These are phyloP conservation scores for Cystofilobasidium ferigula DNA, from an alignment of 768 basidiomycete genomes.

Conservation along the genomic window DNA sequence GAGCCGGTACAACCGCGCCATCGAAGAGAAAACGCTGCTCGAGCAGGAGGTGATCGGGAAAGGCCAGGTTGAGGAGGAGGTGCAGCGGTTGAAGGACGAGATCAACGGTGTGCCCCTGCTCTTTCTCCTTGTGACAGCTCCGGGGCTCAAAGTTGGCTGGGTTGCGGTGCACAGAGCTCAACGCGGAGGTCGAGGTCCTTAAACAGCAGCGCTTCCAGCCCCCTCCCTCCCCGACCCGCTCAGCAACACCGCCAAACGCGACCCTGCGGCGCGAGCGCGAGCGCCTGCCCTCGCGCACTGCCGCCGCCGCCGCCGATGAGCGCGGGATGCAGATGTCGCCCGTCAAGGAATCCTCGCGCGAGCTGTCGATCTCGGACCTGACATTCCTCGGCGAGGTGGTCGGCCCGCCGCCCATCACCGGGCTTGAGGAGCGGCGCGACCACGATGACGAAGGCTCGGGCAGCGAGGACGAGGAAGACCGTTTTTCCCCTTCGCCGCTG, in stretches of 20 bases:
- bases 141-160: too few species aligned
- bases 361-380: slow-evolving; percentile 25
- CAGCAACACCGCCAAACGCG: slow-evolving; percentile 31
- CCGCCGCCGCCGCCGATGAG: slow-evolving; percentile 6
- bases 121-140: background rate
- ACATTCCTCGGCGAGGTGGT: background rate
- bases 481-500: background rate
- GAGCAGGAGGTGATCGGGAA: slow-evolving; percentile 92
- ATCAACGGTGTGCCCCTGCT: slow-evolving; percentile 55
- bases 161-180: slow-evolving; percentile 51
- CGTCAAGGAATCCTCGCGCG: slow-evolving; percentile 46
- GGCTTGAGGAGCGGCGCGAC: background rate
- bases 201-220: slow-evolving; percentile 52
- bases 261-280: slow-evolving; percentile 19
- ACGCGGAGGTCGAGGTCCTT: slow-evolving; percentile 69
- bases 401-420: background rate
- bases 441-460: background rate
- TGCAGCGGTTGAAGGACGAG: slow-evolving; percentile 83
- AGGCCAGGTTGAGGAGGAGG: slow-evolving; percentile 77
- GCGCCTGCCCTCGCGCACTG: slow-evolving; percentile 26
- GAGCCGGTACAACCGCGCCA: slow-evolving; percentile 70
- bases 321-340: slow-evolving; percentile 36
- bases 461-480: background rate
- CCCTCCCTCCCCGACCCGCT: slow-evolving; percentile 31
- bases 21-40: slow-evolving; percentile 93